These are phyloP conservation scores for Fraxinus excelsior DNA, from an alignment of 257 asterid genomes.

Conservation along the genomic window DNA sequence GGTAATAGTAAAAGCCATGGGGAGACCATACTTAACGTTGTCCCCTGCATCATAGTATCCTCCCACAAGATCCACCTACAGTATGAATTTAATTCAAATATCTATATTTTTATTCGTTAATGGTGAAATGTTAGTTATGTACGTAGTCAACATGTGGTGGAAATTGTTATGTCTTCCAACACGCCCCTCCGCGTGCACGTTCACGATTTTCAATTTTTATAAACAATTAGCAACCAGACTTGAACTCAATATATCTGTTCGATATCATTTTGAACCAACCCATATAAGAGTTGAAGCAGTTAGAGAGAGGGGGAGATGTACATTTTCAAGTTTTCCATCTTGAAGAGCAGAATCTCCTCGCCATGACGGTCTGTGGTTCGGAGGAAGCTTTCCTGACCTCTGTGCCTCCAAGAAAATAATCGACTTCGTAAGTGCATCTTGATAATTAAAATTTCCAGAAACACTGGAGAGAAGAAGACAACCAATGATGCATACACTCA, in stretches of 20 bases:
- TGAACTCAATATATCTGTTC: background rate
- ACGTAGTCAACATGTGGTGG: too few relatives aligned
- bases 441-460: constrained; percentile 46
- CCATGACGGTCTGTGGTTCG: constrained; percentile 59
- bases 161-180: too few relatives aligned
- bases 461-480: constrained; percentile 36
- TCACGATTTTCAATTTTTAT: too few relatives aligned
- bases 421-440: constrained; percentile 64
- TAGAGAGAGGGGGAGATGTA: background rate
- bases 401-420: constrained; percentile 83
- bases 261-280: background rate
- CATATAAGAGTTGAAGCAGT: background rate
- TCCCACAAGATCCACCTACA: constrained; percentile 80
- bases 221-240: too few relatives aligned
- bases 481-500: constrained; percentile 23
- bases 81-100: too few relatives aligned
- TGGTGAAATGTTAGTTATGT: too few relatives aligned
- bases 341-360: constrained; percentile 78
- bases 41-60: constrained; percentile 92
- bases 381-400: constrained; percentile 86
- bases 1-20: constrained; percentile 83
- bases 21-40: constrained; percentile 78
- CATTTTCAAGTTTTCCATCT: constrained; percentile 70
- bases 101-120: too few relatives aligned
- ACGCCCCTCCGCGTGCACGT: too few relatives aligned